phyloP scores from a whole-genome alignment of 345 rosid species.

The Gossypium turneri region DNA sequence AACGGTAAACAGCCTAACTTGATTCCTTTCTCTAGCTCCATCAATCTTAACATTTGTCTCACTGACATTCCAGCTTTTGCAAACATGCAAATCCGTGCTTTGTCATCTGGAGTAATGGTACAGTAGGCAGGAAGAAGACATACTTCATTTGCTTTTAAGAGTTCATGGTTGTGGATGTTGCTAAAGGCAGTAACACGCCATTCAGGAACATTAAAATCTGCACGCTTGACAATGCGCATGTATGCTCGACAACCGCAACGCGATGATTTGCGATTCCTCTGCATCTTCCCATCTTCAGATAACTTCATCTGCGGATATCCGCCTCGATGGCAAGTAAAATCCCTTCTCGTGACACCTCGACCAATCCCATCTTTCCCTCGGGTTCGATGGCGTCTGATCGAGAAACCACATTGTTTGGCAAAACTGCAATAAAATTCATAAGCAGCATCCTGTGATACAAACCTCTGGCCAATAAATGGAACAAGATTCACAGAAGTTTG shows the following conservation, averaged over 20 bases:
- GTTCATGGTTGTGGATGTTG: slow-evolving; percentile 56
- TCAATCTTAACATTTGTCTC: slow-evolving; percentile 56
- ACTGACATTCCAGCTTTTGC: slow-evolving; percentile 73
- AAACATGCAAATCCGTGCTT: slow-evolving; percentile 56
- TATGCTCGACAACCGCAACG: slow-evolving; percentile 60
- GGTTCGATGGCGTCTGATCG: slow-evolving; percentile 57
- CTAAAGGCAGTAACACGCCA: slow-evolving; percentile 61
- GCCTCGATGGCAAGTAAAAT: slow-evolving; percentile 60
- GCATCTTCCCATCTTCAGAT: slow-evolving; percentile 52
- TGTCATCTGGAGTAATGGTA: slow-evolving; percentile 47
- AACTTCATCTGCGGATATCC: slow-evolving; percentile 49
- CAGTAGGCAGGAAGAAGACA: slow-evolving; percentile 46
- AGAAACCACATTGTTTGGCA: slow-evolving; percentile 60
- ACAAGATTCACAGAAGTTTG: slow-evolving; percentile 57
- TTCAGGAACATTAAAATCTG: slow-evolving; percentile 53
- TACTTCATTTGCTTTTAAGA: slow-evolving; percentile 40
- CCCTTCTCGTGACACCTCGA: slow-evolving; percentile 58
- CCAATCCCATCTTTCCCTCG: slow-evolving; percentile 64
- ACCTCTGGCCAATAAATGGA: slow-evolving; percentile 56
- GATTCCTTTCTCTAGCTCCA: slow-evolving; percentile 73
- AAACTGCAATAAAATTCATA: slow-evolving; percentile 63
- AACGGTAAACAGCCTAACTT: slow-evolving; percentile 60
- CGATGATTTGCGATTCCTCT: slow-evolving; percentile 54
- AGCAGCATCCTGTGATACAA: slow-evolving; percentile 61
- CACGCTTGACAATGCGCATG: slow-evolving; percentile 52